Percentiles rank a stretch among this genome's conserved stretches.
Conservation (phyloP, 2,329 filamentous ascomycete genomes). For the Exophiala phaeomuriformis region DNA sequence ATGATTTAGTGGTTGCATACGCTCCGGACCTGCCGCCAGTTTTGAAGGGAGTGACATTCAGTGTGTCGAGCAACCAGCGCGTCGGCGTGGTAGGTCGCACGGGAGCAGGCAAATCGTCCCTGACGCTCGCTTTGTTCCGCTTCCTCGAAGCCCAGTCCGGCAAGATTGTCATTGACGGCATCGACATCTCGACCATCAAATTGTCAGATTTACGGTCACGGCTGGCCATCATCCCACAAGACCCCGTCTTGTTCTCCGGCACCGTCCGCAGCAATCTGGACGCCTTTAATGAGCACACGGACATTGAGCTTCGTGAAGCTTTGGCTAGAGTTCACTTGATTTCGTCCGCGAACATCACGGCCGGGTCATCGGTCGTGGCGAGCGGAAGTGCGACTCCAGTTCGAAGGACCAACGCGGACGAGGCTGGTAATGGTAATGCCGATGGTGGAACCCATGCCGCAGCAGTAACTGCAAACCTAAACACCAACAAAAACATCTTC, state of each 20-base stretch:
- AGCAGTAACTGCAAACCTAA: constrained; percentile 31
- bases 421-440: constrained; percentile 31
- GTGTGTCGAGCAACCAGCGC: constrained; percentile 58
- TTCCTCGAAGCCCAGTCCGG: constrained; percentile 65
- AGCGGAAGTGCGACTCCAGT: constrained; percentile 23
- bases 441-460: constrained; percentile 41
- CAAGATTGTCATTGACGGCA: constrained; percentile 61
- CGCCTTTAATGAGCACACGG: constrained; percentile 63
- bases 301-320: constrained; percentile 61
- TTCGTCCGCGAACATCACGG: constrained; percentile 33
- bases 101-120: constrained; percentile 68
- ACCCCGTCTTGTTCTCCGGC: constrained; percentile 74
- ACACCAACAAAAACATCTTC: constrained; percentile 60
- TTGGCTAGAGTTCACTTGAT: constrained; percentile 64
- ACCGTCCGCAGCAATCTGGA: constrained; percentile 71
- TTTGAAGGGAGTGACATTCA: constrained; percentile 61
- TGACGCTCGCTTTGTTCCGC: constrained; percentile 69
- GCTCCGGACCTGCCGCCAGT: constrained; percentile 64
- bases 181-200: constrained; percentile 66
- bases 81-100: constrained; percentile 73
- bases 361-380: constrained; percentile 12
- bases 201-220: constrained; percentile 64
- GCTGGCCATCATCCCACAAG: constrained; percentile 74
- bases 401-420: constrained; percentile 9
- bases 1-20: constrained; percentile 64